These are phyloP conservation scores for Phialocephala subalpina DNA, from an alignment of 2,329 filamentous ascomycete species.

Conservation along the genomic window DNA sequence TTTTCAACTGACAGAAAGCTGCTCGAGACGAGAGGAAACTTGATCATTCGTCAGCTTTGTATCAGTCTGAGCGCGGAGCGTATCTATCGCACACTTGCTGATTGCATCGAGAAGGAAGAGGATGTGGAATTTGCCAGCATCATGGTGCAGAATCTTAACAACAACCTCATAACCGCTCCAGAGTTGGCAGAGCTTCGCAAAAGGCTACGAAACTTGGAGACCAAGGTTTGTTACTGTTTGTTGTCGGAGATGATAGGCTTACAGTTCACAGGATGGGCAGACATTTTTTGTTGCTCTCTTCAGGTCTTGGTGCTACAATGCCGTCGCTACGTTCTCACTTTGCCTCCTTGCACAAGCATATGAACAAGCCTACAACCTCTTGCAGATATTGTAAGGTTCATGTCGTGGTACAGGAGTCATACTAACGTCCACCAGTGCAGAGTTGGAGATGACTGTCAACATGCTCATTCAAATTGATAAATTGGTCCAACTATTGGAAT, in stretches of 20 bases:
- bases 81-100: conserved; percentile 94
- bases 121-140: conserved; percentile 99
- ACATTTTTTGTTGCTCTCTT: conserved; percentile 95
- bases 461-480: conserved; percentile 99
- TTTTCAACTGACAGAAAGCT: conserved; percentile 94
- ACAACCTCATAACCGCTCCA: conserved; percentile 97
- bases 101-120: conserved; percentile 97
- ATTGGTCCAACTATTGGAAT: conserved; percentile 94
- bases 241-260: conserved; percentile 17
- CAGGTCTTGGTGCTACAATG: conserved; percentile 97
- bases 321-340: conserved; percentile 95
- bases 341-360: conserved; percentile 97
- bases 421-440: conserved; percentile 68
- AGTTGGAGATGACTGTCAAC: conserved; percentile 98
- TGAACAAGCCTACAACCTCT: conserved; percentile 94
- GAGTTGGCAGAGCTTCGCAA: conserved; percentile 92
- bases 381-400: conserved; percentile 83
- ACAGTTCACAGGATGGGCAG: conserved; percentile 77
- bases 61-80: conserved; percentile 91
- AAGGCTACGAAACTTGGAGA: conserved; percentile 87
- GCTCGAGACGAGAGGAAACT: conserved; percentile 89
- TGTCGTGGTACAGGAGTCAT: not conserved
- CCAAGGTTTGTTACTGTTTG: conserved; percentile 62
- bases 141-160: conserved; percentile 99
- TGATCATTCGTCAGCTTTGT: conserved; percentile 96